A percentile compares a stretch with the other conserved stretches of the same genome.
Evolutionary conservation across 768 basidiomycete species (phyloP).

Genomic region (Panus rudis): DNA sequence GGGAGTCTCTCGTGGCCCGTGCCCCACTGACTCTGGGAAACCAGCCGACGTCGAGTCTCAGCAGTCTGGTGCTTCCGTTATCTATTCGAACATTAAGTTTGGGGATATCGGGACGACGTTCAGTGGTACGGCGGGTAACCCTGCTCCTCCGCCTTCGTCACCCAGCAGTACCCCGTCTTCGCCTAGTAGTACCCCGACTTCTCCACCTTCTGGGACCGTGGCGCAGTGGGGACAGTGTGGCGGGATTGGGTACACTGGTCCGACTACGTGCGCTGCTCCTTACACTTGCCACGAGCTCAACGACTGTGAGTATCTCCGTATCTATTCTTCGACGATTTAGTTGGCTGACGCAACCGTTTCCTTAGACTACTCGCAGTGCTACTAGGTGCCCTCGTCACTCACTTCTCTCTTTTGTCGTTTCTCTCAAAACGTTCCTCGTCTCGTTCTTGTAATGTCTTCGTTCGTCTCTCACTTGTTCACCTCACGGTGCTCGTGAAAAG

Average conservation of each 20-base stretch:
- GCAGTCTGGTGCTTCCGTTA: slow-evolving; percentile 37
- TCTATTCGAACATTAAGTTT: slow-evolving; percentile 50
- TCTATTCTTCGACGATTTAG: too few species aligned
- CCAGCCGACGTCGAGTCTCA: slow-evolving; percentile 38
- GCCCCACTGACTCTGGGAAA: slow-evolving; percentile 39
- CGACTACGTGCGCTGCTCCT: slow-evolving; percentile 1
- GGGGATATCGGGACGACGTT: slow-evolving; percentile 44
- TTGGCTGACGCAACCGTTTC: too few species aligned
- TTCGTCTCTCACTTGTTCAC: too few species aligned
- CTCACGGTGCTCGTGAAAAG: too few species aligned
- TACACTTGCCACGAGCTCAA: background rate
- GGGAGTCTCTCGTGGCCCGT: slow-evolving; percentile 45
- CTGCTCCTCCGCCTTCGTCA: slow-evolving; percentile 2
- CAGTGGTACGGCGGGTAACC: slow-evolving; percentile 3
- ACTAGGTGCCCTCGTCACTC: too few species aligned
- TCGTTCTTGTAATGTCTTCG: too few species aligned
- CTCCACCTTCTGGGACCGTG: background rate
- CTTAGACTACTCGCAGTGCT: too few species aligned
- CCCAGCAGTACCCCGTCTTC: background rate
- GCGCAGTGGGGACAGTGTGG: slow-evolving; percentile 2
- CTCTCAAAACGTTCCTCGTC: too few species aligned
- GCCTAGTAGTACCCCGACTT: background rate
- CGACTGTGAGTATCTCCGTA: too few species aligned
- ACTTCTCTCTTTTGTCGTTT: too few species aligned
- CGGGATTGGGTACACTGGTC: slow-evolving; percentile 3